Evolutionary conservation across 352 stramenopile genomes (phyloP).

Genomic region (Phytophthora constricta): DNA sequence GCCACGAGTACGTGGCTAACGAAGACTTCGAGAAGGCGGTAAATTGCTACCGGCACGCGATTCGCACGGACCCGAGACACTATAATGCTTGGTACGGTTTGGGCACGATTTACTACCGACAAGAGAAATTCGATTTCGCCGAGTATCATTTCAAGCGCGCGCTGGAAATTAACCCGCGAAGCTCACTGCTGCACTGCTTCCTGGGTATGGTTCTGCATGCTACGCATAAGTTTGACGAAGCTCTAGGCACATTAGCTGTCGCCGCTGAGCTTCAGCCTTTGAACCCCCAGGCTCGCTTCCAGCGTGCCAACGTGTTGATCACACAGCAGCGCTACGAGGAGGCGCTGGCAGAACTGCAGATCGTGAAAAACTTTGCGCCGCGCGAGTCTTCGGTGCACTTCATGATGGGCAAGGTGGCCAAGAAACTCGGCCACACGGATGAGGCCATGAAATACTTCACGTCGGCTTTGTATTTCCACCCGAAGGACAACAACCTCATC

Average conservation of each 20-base stretch:
- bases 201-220: slow-evolving; percentile 95
- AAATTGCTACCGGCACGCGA: slow-evolving; percentile 95
- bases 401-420: slow-evolving; percentile 95
- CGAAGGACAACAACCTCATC: slow-evolving; percentile 97
- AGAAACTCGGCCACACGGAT: slow-evolving; percentile 88
- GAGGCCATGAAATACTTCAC: slow-evolving; percentile 97
- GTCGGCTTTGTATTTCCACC: slow-evolving; percentile 96
- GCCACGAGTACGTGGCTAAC: slow-evolving; percentile 98
- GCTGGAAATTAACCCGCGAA: slow-evolving; percentile 94
- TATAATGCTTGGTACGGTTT: slow-evolving; percentile 95
- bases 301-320: slow-evolving; percentile 95
- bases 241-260: slow-evolving; percentile 88
- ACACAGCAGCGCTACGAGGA: slow-evolving; percentile 92
- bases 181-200: slow-evolving; percentile 95
- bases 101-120: slow-evolving; percentile 96
- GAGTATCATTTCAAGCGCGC: slow-evolving; percentile 97
- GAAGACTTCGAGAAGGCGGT: slow-evolving; percentile 98
- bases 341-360: slow-evolving; percentile 92
- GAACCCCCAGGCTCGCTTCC: slow-evolving; percentile 95
- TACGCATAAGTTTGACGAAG: slow-evolving; percentile 91
- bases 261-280: slow-evolving; percentile 91
- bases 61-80: slow-evolving; percentile 92
- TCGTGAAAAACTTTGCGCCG: slow-evolving; percentile 93
- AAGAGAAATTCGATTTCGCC: slow-evolving; percentile 98
- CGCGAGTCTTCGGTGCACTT: slow-evolving; percentile 98